Conservation (phyloP, 2,329 filamentous ascomycete species). For the Ceratocystis harringtonii region DNA sequence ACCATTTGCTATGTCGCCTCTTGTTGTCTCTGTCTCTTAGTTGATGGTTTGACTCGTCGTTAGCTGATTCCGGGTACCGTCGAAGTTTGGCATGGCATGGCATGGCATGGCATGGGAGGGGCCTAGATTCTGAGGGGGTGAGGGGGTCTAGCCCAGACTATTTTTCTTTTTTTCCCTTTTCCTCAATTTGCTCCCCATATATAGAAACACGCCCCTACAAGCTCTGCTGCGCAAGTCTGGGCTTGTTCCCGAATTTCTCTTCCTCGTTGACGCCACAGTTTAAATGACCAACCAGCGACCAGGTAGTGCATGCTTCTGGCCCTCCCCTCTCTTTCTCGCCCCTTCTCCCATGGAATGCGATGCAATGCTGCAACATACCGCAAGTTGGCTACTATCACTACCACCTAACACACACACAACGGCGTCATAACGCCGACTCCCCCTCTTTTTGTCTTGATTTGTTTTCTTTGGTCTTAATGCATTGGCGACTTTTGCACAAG, state of each 20-base stretch:
- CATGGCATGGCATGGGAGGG: not conserved
- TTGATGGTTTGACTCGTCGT: constrained; percentile 2
- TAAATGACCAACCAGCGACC: not conserved
- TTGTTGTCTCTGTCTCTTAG: not conserved
- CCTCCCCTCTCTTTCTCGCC: too few species aligned
- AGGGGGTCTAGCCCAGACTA: not conserved
- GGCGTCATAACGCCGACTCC: not conserved
- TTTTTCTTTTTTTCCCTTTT: not conserved
- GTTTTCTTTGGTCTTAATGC: not conserved
- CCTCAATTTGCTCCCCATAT: not conserved
- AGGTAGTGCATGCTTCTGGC: not conserved
- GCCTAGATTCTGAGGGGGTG: not conserved
- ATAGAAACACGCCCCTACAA: not conserved
- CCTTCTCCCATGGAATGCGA: not conserved
- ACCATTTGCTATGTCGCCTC: not conserved
- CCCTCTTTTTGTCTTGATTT: not conserved
- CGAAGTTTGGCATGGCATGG: not conserved
- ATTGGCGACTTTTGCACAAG: too few species aligned
- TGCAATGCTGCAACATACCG: not conserved
- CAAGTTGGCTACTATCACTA: not conserved
- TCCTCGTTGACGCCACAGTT: not conserved
- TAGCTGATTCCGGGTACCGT: constrained; percentile 2
- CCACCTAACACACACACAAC: not conserved
- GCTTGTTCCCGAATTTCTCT: not conserved
- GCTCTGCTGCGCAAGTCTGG: not conserved